phyloP scores from a whole-genome alignment of 306 rosid species.

The Prunus salicina region DNA sequence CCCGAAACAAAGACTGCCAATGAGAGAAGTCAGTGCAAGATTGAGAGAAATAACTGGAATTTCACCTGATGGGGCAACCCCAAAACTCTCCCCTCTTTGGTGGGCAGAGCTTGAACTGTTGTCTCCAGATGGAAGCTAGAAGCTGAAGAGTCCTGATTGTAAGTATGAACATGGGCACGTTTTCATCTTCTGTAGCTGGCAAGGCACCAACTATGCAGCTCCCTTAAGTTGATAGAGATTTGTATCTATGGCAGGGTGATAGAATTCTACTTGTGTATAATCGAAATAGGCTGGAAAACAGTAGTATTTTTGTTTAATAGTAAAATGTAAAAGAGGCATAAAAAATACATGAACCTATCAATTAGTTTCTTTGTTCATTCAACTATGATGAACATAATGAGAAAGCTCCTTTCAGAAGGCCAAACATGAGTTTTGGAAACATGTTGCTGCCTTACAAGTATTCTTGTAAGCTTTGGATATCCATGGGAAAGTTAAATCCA shows the following conservation, averaged over 20 bases:
- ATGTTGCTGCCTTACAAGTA: too few relatives aligned
- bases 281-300: slow-evolving; percentile 23
- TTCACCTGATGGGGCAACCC: slow-evolving; percentile 72
- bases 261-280: slow-evolving; percentile 52
- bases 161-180: slow-evolving; percentile 27
- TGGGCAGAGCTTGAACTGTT: slow-evolving; percentile 97
- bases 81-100: slow-evolving; percentile 92
- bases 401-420: neutral
- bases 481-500: too few relatives aligned
- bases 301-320: neutral
- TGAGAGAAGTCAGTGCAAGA: slow-evolving; percentile 55
- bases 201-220: neutral
- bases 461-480: too few relatives aligned
- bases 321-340: neutral
- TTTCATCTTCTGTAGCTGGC: slow-evolving; percentile 13
- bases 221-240: slow-evolving; percentile 23
- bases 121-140: slow-evolving; percentile 58
- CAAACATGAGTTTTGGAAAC: neutral
- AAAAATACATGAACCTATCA: neutral
- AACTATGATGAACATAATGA: neutral
- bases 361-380: slow-evolving; percentile 22
- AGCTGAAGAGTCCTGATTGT: slow-evolving; percentile 15
- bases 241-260: slow-evolving; percentile 33
- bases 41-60: slow-evolving; percentile 72
- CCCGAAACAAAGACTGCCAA: slow-evolving; percentile 50